Evolutionary conservation across 2,329 filamentous ascomycete species (phyloP).

Genomic region (Penicillium fuscoglaucum): DNA sequence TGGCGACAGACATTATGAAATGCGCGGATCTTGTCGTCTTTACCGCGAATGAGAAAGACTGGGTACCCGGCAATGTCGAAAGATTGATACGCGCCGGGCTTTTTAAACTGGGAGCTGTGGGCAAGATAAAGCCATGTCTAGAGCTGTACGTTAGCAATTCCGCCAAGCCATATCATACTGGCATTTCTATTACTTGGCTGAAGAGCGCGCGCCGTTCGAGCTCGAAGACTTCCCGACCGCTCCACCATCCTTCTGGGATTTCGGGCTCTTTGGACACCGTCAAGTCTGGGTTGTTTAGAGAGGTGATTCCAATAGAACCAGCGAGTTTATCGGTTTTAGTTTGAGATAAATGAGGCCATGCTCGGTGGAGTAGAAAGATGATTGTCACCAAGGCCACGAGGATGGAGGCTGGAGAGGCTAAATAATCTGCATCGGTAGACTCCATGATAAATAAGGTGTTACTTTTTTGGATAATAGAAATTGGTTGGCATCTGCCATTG

Average conservation of each 20-base stretch:
- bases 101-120: conserved; percentile 49
- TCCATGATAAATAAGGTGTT: conserved; percentile 12
- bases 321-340: not conserved
- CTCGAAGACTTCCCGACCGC: conserved; percentile 46
- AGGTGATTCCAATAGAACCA: not conserved
- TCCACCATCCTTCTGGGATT: conserved; percentile 43
- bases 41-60: conserved; percentile 55
- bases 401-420: conserved; percentile 13
- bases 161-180: not conserved
- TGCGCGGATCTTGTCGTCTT: conserved; percentile 54
- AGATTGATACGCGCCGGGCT: conserved; percentile 58
- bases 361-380: conserved; percentile 11
- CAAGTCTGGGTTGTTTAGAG: not conserved
- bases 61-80: conserved; percentile 59
- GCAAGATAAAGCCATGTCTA: conserved; percentile 41
- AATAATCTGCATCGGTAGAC: conserved; percentile 13
- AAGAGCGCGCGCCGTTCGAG: conserved; percentile 54
- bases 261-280: conserved; percentile 43
- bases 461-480: not conserved
- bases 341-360: conserved; percentile 15
- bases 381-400: conserved; percentile 18
- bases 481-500: conserved; percentile 1
- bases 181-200: conserved; percentile 42
- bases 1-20: conserved; percentile 66
- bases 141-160: not conserved